Conservation (phyloP, 805 yeast species). For the Candida verbasci region DNA sequence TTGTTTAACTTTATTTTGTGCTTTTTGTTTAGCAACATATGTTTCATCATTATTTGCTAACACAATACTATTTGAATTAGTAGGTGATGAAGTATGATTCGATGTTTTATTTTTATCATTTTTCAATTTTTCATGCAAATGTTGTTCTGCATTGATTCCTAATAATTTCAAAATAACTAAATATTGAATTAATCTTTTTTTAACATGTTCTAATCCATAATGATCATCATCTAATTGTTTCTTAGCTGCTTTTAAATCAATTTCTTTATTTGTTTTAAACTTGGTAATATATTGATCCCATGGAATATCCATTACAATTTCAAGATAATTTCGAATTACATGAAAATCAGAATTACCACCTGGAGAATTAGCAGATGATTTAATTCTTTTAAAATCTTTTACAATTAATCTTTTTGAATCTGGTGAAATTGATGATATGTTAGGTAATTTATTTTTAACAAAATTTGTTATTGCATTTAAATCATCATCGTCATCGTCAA, state of each 20-base stretch:
- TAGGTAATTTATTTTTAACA: slow-evolving; percentile 32
- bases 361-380: slow-evolving; percentile 37
- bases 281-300: slow-evolving; percentile 42
- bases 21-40: slow-evolving; percentile 19
- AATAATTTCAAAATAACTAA: slow-evolving; percentile 68
- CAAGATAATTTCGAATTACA: slow-evolving; percentile 60
- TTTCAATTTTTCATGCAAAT: slow-evolving; percentile 9
- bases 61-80: slow-evolving; percentile 25
- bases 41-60: slow-evolving; percentile 37
- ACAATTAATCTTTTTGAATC: slow-evolving; percentile 38
- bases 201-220: slow-evolving; percentile 42
- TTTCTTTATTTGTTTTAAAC: slow-evolving; percentile 35
- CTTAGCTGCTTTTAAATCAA: slow-evolving; percentile 44
- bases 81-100: background rate
- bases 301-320: slow-evolving; percentile 61
- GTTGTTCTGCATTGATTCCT: slow-evolving; percentile 34
- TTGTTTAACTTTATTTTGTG: slow-evolving; percentile 11
- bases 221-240: slow-evolving; percentile 38
- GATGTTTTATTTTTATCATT: background rate
- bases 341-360: slow-evolving; percentile 57
- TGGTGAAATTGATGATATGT: slow-evolving; percentile 25
- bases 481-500: slow-evolving; percentile 38
- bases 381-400: slow-evolving; percentile 53
- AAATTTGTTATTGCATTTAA: slow-evolving; percentile 33
- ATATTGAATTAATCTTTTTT: slow-evolving; percentile 72